These are phyloP conservation scores for Neopestalotiopsis sp. DNA, from an alignment of 2,329 filamentous ascomycete species.

Conservation along the genomic window DNA sequence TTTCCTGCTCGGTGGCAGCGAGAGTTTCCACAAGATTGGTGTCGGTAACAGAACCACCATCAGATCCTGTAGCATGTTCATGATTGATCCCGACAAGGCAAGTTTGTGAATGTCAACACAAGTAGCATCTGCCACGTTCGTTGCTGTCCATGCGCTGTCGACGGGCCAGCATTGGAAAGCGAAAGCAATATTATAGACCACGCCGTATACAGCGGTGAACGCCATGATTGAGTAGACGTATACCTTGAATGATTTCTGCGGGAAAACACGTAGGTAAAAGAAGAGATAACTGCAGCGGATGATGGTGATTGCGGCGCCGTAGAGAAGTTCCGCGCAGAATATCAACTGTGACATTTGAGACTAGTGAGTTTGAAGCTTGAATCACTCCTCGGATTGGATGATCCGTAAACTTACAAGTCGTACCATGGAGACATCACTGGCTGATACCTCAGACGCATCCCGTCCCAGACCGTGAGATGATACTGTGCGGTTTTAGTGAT, in stretches of 20 bases:
- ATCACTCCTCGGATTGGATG: neutral
- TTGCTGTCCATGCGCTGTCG: neutral
- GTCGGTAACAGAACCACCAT: neutral
- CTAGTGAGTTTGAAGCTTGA: neutral
- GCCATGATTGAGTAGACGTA: neutral
- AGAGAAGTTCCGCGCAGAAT: neutral
- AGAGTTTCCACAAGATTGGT: neutral
- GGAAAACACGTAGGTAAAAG: neutral
- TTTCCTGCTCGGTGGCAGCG: neutral
- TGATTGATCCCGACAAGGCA: neutral
- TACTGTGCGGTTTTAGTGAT: neutral
- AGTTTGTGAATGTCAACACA: neutral
- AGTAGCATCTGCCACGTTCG: neutral
- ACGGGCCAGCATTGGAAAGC: neutral
- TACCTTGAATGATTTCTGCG: neutral
- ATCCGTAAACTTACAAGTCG: neutral
- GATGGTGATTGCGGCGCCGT: neutral
- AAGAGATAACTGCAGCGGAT: neutral
- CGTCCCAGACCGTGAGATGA: neutral
- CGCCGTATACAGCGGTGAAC: neutral
- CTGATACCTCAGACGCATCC: neutral
- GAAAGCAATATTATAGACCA: neutral
- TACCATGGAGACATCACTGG: neutral
- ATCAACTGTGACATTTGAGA: neutral
- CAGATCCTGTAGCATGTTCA: neutral